These are phyloP conservation scores for Ceratocystiopsis sp. DNA, from an alignment of 2,329 filamentous ascomycete genomes.

Conservation along the genomic window DNA sequence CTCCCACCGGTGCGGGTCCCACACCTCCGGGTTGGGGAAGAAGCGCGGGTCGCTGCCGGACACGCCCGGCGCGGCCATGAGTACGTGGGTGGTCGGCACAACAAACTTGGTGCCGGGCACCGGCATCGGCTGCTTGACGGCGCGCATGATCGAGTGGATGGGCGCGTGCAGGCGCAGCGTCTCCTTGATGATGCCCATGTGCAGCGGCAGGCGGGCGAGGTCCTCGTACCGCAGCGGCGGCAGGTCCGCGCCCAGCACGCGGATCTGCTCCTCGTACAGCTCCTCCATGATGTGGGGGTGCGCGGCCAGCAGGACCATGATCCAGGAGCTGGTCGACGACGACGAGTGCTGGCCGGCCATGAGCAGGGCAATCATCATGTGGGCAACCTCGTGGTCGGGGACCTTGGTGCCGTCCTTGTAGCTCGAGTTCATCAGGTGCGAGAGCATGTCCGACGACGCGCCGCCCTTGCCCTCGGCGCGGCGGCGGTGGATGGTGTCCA, in stretches of 20 bases:
- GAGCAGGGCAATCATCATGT: conserved; percentile 74
- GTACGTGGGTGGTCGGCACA: conserved; percentile 62
- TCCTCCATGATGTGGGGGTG: conserved; percentile 53
- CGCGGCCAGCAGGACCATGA: conserved; percentile 54
- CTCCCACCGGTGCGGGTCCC: conserved; percentile 89
- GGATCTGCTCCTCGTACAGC: conserved; percentile 60
- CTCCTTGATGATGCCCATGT: conserved; percentile 77
- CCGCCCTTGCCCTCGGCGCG: conserved; percentile 28
- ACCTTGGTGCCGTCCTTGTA: conserved; percentile 58
- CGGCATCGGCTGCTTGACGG: conserved; percentile 75
- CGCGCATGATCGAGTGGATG: conserved; percentile 88
- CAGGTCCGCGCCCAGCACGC: conserved; percentile 55
- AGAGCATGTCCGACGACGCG: conserved; percentile 51
- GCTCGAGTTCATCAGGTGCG: conserved; percentile 56
- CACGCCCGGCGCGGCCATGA: conserved; percentile 75
- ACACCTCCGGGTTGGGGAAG: conserved; percentile 68
- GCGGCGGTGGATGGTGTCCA: conserved; percentile 50
- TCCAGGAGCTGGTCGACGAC: conserved; percentile 62
- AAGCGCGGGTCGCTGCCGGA: conserved; percentile 52
- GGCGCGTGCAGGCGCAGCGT: conserved; percentile 81
- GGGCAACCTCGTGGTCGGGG: conserved; percentile 60
- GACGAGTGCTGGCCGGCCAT: conserved; percentile 78
- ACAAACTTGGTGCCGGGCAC: conserved; percentile 70
- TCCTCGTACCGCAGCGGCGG: conserved; percentile 62
- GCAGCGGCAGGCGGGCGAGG: conserved; percentile 61